Evolutionary conservation across 1,284 basidiomycete species (phyloP), one percentile per base, ranked within the genome.

Genomic region (Microstroma glucosiphilum): DNA sequence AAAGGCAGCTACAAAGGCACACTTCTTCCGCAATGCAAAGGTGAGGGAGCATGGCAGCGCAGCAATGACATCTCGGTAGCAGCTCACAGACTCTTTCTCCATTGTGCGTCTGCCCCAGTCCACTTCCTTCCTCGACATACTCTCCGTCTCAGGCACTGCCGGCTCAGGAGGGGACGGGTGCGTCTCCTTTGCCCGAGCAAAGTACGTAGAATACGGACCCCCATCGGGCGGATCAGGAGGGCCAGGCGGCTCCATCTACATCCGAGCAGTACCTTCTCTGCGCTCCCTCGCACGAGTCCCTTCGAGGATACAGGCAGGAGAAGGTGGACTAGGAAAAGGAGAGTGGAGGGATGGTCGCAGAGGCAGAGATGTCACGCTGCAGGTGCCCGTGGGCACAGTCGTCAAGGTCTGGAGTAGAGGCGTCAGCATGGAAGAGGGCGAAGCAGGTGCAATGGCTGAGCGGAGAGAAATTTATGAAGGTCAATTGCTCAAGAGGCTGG

Each of bases 91-190:
- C n/a, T n/a, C n/a, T n/a, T 37, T 9, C 30, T 37, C 30, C 4
- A 37, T 37, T n/a, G n/a, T n/a, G n/a, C n/a, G 30, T 9, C 30
- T 37, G 30, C 30, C 9, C 9, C 30, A 69, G 21, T 53, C 53
- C 40, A 65, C 74, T 8, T 64, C 70, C 58, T 77, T 78, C 64
- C 67, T 78, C 58, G 77, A 79, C 58, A 64, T 69, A 40, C 64
- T 77, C 30, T 51, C 57, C 25, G 53, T 78, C 6, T 65, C 64
- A 9, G 58, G 76, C 48, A 65, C 67, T 1, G 75, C 66, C 9
- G 77, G 77, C 11, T 66, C 68, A 51, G 77, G 77, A 49, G 77
- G 77, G 19, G 77, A 79, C 53, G 77, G 77, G 6, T 78, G 76
- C 60, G 73, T 78, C 0, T 69, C 76, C 0, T 79, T 79, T 51